phyloP scores from a whole-genome alignment of 257 asterid genomes.

The Primulina eburnea region DNA sequence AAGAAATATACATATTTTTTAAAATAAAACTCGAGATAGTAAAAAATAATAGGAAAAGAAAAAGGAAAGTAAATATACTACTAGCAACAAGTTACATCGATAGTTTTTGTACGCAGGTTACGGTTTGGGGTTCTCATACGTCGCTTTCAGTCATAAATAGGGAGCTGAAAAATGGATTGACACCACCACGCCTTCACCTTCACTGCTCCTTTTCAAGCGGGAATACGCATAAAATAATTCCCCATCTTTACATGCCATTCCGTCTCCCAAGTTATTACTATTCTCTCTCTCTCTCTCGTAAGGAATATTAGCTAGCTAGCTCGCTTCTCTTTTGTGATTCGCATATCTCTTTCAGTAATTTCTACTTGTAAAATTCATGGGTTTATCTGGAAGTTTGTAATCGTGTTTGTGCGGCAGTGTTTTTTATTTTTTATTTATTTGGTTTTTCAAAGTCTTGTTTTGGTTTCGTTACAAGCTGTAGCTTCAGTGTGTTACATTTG shows the following conservation, averaged over 20 bases:
- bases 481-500: neutral
- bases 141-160: slow-evolving; percentile 43
- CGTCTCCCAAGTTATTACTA: neutral
- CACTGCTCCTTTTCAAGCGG: slow-evolving; percentile 41
- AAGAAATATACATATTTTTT: no score
- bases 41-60: no score
- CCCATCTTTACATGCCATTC: neutral
- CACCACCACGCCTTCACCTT: slow-evolving; percentile 16
- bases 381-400: neutral
- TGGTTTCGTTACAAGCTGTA: no score
- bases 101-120: neutral
- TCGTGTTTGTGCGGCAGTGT: neutral
- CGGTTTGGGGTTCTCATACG: slow-evolving; percentile 32
- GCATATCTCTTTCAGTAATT: neutral
- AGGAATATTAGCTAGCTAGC: neutral
- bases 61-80: no score
- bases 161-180: slow-evolving; percentile 35
- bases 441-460: neutral
- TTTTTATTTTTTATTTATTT: no score
- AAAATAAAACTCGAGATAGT: no score
- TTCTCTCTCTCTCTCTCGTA: neutral
- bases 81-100: neutral
- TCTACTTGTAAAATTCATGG: neutral
- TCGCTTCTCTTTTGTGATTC: neutral
- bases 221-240: slow-evolving; percentile 36